phyloP scores from a whole-genome alignment of 345 rosid genomes.

The Eucalyptus pauciflora region DNA sequence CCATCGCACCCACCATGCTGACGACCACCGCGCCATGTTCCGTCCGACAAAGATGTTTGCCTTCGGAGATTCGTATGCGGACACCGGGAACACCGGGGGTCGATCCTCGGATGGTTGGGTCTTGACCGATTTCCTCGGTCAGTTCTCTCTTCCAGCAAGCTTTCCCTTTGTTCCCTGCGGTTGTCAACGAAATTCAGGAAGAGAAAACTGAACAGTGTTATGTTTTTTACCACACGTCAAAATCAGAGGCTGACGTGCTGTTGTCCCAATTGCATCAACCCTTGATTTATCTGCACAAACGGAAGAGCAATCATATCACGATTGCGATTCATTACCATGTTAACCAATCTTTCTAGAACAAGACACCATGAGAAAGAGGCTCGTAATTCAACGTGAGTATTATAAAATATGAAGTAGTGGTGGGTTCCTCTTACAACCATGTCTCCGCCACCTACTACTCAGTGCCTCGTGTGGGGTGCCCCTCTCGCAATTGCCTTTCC shows the following conservation, averaged over 20 bases:
- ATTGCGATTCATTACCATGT: neutral
- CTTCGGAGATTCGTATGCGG: conserved; percentile 63
- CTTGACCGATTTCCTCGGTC: conserved; percentile 42
- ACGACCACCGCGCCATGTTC: neutral
- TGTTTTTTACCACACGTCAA: neutral
- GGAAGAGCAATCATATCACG: neutral
- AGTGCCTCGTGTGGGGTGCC: neutral
- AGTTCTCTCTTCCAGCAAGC: neutral
- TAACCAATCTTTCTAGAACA: neutral
- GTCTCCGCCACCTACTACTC: neutral
- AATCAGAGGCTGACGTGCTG: neutral
- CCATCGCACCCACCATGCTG: neutral
- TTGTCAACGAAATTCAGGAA: neutral
- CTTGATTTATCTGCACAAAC: neutral
- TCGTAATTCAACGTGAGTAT: neutral
- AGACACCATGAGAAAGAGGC: neutral
- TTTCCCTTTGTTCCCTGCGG: neutral
- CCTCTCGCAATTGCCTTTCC: neutral
- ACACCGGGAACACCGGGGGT: conserved; percentile 58
- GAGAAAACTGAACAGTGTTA: neutral
- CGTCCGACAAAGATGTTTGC: conserved; percentile 40
- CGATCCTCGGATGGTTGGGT: conserved; percentile 55
- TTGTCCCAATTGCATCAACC: neutral
- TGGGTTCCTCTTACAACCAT: neutral
- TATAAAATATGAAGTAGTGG: neutral